A percentile compares a stretch with the other conserved stretches of the same genome.
phyloP scores from a whole-genome alignment of 2,329 filamentous ascomycete species.

The Aciculosporium take region DNA sequence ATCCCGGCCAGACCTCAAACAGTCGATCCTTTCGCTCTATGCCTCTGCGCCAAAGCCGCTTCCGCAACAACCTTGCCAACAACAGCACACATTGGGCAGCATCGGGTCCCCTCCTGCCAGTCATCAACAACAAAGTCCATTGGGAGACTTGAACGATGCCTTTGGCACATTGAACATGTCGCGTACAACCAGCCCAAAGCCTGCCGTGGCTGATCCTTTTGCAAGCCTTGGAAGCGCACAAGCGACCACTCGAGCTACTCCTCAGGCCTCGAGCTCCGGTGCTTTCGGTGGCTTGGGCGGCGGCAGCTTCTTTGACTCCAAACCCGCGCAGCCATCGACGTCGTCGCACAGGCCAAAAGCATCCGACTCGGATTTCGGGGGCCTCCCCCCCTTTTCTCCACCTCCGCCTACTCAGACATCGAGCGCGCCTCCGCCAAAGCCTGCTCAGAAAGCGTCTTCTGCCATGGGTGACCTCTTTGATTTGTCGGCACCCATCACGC shows the following conservation, averaged over 20 bases:
- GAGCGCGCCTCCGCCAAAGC: slow-evolving; percentile 24
- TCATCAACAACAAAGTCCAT: slow-evolving; percentile 34
- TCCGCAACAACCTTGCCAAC: slow-evolving; percentile 21
- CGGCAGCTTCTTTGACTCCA: slow-evolving; percentile 71
- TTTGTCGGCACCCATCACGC: slow-evolving; percentile 41
- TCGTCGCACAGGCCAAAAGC: slow-evolving; percentile 35
- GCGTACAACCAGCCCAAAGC: slow-evolving; percentile 28
- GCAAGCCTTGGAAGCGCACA: slow-evolving; percentile 37
- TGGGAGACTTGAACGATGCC: slow-evolving; percentile 62
- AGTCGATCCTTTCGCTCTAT: slow-evolving; percentile 92
- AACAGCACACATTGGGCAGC: slow-evolving; percentile 42
- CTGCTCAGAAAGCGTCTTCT: slow-evolving; percentile 33
- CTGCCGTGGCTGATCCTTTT: slow-evolving; percentile 38
- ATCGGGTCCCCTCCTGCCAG: slow-evolving; percentile 43
- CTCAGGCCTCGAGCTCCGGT: slow-evolving; percentile 21
- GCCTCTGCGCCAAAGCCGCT: slow-evolving; percentile 68
- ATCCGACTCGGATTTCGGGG: slow-evolving; percentile 48
- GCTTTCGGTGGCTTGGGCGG: slow-evolving; percentile 46
- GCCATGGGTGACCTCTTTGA: slow-evolving; percentile 73
- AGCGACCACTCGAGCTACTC: slow-evolving; percentile 19
- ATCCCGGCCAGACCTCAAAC: slow-evolving; percentile 85
- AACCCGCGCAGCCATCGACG: slow-evolving; percentile 44
- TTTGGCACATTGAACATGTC: slow-evolving; percentile 39
- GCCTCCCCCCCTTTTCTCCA: slow-evolving; percentile 47
- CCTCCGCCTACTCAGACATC: slow-evolving; percentile 19